These are phyloP conservation scores for Trichophyton mentagrophytes DNA, from an alignment of 2,329 filamentous ascomycete genomes.

Conservation along the genomic window DNA sequence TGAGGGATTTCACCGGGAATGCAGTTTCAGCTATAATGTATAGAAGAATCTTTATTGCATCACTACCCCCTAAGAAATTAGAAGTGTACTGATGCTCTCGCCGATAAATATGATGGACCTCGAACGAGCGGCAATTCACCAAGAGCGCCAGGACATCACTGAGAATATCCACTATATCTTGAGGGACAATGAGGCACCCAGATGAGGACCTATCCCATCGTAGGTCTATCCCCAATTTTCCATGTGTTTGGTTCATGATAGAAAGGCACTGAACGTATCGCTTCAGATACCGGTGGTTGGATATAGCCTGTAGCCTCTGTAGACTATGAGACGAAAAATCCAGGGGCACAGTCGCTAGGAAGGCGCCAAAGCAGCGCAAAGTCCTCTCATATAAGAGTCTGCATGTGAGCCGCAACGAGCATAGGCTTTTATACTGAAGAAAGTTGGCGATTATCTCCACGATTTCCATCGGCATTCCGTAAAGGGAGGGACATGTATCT, in stretches of 20 bases:
- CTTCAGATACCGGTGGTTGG: not conserved
- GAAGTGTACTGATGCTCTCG: not conserved
- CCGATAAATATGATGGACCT: not conserved
- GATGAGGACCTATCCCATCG: not conserved
- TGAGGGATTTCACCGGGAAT: not conserved
- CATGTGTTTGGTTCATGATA: not conserved
- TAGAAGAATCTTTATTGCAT: not conserved
- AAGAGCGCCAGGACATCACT: not conserved
- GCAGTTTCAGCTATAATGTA: not conserved
- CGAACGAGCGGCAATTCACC: not conserved
- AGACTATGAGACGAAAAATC: not conserved
- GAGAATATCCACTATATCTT: not conserved
- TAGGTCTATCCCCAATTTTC: not conserved
- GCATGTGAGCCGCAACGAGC: not conserved
- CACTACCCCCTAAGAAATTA: not conserved
- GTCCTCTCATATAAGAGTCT: not conserved
- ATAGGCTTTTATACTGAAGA: not conserved
- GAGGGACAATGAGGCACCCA: not conserved
- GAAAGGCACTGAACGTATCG: not conserved
- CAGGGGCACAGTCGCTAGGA: not conserved
- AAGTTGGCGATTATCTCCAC: not conserved
- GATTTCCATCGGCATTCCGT: not conserved
- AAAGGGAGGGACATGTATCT: not conserved
- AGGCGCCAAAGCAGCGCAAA: not conserved
- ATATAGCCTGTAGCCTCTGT: not conserved